These are phyloP conservation scores for Phaeosphaeriaceae sp. DNA, from an alignment of 2,329 filamentous ascomycete genomes.

Conservation along the genomic window DNA sequence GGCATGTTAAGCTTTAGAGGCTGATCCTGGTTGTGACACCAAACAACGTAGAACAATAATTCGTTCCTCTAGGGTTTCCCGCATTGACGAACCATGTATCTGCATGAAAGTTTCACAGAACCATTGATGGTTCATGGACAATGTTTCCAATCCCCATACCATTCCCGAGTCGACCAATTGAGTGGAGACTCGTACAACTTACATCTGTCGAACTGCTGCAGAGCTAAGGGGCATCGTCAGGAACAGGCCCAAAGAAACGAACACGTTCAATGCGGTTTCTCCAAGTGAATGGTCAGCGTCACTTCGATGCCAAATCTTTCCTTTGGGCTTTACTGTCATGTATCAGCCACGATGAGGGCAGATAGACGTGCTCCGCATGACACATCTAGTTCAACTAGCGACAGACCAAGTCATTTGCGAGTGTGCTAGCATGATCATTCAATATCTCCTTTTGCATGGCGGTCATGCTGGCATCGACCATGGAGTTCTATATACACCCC, in stretches of 20 bases:
- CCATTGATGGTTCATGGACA: not conserved
- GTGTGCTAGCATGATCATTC: not conserved
- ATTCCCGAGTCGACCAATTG: not conserved
- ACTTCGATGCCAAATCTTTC: not conserved
- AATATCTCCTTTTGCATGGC: not conserved
- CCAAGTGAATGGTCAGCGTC: not conserved
- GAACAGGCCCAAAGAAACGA: not conserved
- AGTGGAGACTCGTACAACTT: not conserved
- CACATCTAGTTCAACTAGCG: not conserved
- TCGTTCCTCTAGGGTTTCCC: not conserved
- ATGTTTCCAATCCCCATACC: not conserved
- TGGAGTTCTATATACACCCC: not conserved
- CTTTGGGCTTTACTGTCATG: not conserved
- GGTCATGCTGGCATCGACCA: not conserved
- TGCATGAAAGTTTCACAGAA: not conserved
- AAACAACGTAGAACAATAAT: not conserved
- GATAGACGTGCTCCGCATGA: not conserved
- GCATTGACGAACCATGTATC: not conserved
- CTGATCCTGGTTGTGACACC: constrained; percentile 7
- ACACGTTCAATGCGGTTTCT: not conserved
- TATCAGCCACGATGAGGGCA: not conserved
- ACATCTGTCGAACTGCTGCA: not conserved
- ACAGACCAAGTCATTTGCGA: not conserved
- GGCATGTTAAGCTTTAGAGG: not conserved
- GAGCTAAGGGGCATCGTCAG: not conserved